These are phyloP conservation scores for Backusella sp. DNA, from an alignment of 192 early-diverging fungal species.

Conservation along the genomic window DNA sequence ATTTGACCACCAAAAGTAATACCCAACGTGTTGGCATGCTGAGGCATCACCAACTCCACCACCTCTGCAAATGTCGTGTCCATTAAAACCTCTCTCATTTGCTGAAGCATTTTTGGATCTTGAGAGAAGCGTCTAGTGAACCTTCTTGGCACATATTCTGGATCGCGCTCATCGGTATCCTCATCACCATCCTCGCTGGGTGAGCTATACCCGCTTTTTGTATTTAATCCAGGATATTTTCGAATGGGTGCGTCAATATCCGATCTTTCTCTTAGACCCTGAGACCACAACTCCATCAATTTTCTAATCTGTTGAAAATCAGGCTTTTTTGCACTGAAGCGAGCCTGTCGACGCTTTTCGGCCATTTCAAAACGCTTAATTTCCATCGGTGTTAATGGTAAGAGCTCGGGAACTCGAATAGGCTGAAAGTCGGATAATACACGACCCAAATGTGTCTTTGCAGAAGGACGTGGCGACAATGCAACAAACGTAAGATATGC, in stretches of 20 bases:
- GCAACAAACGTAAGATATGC: conserved; percentile 70
- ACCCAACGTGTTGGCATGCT: conserved; percentile 64
- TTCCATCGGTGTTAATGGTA: conserved; percentile 51
- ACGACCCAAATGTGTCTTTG: conserved; percentile 27
- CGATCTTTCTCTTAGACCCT: conserved; percentile 25
- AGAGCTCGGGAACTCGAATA: conserved; percentile 48
- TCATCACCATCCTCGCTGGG: background rate
- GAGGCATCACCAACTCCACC: conserved; percentile 67
- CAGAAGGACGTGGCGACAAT: conserved; percentile 29
- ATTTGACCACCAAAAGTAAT: conserved; percentile 76
- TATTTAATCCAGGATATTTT: conserved; percentile 26
- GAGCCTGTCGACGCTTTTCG: conserved; percentile 45
- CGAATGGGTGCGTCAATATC: conserved; percentile 22
- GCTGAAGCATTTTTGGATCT: conserved; percentile 28
- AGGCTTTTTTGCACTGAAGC: conserved; percentile 33
- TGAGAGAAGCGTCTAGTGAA: conserved; percentile 12
- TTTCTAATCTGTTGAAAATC: conserved; percentile 36
- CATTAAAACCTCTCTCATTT: conserved; percentile 27
- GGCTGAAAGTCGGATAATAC: conserved; percentile 15
- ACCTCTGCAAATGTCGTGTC: conserved; percentile 57
- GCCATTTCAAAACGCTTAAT: conserved; percentile 56
- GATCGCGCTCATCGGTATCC: background rate
- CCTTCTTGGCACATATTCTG: background rate
- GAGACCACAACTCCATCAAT: conserved; percentile 45
- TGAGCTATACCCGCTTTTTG: background rate